Percentiles rank a stretch among this genome's conserved stretches.
Conservation (phyloP, 208 protist species). For the Angomonas deanei region DNA sequence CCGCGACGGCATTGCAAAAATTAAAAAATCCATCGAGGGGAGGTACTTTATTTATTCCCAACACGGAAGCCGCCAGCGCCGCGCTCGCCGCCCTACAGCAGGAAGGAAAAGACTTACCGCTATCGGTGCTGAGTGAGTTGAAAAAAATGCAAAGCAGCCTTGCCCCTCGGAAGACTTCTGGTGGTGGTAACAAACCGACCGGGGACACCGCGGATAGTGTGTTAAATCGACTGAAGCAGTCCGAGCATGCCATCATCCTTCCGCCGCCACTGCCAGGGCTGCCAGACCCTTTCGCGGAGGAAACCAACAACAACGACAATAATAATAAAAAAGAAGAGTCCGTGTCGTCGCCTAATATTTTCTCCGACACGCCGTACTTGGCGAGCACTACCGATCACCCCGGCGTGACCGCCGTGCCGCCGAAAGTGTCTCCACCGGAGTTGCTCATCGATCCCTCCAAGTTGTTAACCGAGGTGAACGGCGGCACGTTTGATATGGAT, state of each 20-base stretch:
- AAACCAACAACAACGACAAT: neutral
- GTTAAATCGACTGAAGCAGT: neutral
- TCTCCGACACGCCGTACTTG: neutral
- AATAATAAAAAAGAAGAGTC: neutral
- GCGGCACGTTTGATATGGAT: neutral
- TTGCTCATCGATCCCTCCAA: neutral
- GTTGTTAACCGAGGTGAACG: neutral
- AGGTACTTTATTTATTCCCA: conserved; percentile 41
- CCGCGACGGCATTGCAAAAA: neutral
- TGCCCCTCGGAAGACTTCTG: conserved; percentile 2
- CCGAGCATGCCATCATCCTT: conserved; percentile 11
- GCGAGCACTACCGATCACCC: conserved; percentile 2
- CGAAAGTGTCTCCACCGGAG: conserved; percentile 9
- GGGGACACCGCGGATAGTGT: conserved; percentile 5
- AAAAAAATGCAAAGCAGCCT: conserved; percentile 37
- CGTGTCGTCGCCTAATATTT: neutral
- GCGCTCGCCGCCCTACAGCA: conserved; percentile 47
- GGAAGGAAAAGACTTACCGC: conserved; percentile 42
- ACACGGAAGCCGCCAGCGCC: conserved; percentile 31
- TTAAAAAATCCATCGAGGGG: neutral
- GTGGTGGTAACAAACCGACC: neutral
- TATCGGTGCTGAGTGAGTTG: conserved; percentile 45
- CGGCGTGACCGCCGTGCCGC: conserved; percentile 11
- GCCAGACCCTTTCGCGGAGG: conserved; percentile 31
- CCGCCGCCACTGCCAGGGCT: conserved; percentile 29